Evolutionary conservation across 805 yeast genomes (phyloP).

Genomic region (Yamadazyma olivae): DNA sequence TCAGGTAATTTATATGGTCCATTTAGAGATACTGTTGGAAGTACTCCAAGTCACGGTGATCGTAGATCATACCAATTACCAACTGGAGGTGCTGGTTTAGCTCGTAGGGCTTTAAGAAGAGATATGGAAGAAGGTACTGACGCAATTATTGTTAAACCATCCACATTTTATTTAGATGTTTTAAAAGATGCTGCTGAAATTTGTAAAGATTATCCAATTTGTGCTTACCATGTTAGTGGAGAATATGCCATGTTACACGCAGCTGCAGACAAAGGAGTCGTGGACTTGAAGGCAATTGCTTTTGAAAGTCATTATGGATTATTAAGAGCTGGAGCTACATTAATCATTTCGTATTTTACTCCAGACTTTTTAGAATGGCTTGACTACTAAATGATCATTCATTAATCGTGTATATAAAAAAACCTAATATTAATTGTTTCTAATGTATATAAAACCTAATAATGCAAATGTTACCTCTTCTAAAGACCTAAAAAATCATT

Average conservation of each 20-base stretch:
- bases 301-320: conserved; percentile 90
- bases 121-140: conserved; percentile 94
- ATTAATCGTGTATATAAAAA: too few relatives aligned
- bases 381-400: too few relatives aligned
- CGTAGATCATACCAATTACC: conserved; percentile 93
- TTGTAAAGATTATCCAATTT: conserved; percentile 81
- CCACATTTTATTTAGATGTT: conserved; percentile 90
- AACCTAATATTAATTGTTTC: too few relatives aligned
- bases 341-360: conserved; percentile 88
- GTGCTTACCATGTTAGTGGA: conserved; percentile 96
- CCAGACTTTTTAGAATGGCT: conserved; percentile 97
- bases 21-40: conserved; percentile 95
- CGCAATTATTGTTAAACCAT: conserved; percentile 92
- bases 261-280: conserved; percentile 93
- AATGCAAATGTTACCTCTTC: too few relatives aligned
- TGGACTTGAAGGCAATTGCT: conserved; percentile 77
- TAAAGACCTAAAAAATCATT: too few relatives aligned
- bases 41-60: conserved; percentile 86
- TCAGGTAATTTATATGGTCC: conserved; percentile 93
- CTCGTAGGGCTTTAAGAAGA: conserved; percentile 83
- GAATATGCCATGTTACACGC: conserved; percentile 98
- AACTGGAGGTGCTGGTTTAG: conserved; percentile 87
- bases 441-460: too few relatives aligned
- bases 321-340: conserved; percentile 92
- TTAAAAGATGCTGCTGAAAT: conserved; percentile 83